Percentiles rank a stretch among this genome's conserved stretches.
Conservation (phyloP, 1,139 yeast genomes). For the Taiozyma sp. region DNA sequence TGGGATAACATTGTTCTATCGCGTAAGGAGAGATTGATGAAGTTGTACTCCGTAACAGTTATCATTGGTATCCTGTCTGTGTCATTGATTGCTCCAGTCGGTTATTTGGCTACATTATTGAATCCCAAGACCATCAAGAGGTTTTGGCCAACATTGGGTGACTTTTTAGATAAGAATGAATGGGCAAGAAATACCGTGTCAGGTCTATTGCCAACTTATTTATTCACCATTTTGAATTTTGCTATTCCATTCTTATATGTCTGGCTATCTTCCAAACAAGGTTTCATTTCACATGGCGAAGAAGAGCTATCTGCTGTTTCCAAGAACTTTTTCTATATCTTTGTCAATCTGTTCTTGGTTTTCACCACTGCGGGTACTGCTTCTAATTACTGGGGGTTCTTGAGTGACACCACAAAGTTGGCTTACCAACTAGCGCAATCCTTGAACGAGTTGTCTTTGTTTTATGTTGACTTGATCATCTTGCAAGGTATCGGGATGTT, state of each 20-base stretch:
- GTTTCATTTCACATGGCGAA: constrained; percentile 69
- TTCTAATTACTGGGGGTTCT: constrained; percentile 67
- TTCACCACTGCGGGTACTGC: constrained; percentile 81
- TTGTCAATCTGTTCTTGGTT: constrained; percentile 71
- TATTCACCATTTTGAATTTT: constrained; percentile 63
- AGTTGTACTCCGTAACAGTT: constrained; percentile 55
- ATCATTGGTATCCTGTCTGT: constrained; percentile 58
- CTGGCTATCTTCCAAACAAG: constrained; percentile 62
- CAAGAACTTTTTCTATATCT: constrained; percentile 72
- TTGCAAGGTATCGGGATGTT: constrained; percentile 77
- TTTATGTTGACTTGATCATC: constrained; percentile 68
- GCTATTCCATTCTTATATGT: constrained; percentile 65
- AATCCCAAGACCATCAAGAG: constrained; percentile 65
- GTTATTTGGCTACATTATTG: constrained; percentile 66
- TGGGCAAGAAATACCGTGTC: constrained; percentile 72
- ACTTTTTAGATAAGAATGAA: constrained; percentile 48
- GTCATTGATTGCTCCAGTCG: constrained; percentile 63
- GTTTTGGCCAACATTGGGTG: constrained; percentile 71
- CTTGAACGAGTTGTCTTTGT: constrained; percentile 59
- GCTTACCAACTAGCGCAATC: constrained; percentile 72
- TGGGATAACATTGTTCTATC: constrained; percentile 70
- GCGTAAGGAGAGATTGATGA: constrained; percentile 45
- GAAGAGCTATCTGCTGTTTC: constrained; percentile 70
- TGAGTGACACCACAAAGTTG: constrained; percentile 69
- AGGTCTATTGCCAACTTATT: constrained; percentile 69